A percentile compares a stretch with the other conserved stretches of the same genome.
Evolutionary conservation across 257 asterid species (phyloP).

Genomic region (Salvia rosmarinus): DNA sequence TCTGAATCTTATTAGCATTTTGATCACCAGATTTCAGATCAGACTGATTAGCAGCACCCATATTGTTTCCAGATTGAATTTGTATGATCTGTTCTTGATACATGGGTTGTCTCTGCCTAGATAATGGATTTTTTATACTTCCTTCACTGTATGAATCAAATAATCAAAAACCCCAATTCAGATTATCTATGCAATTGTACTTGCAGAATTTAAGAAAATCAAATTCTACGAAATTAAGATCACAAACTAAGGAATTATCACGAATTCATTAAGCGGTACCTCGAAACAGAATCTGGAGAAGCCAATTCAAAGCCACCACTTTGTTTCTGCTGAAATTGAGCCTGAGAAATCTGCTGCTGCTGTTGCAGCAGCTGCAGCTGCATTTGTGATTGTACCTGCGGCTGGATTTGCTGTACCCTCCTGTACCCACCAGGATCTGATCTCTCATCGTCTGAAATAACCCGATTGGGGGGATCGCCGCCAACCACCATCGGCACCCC

Average conservation of each 20-base stretch:
- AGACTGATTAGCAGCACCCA: constrained; percentile 46
- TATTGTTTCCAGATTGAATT: constrained; percentile 54
- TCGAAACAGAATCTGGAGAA: constrained; percentile 90
- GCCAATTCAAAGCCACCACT: constrained; percentile 56
- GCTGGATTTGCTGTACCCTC: constrained; percentile 51
- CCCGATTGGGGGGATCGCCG: constrained; percentile 60
- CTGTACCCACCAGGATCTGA: constrained; percentile 70
- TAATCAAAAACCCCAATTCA: constrained; percentile 30
- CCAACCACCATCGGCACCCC: constrained; percentile 61
- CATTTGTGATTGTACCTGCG: constrained; percentile 50
- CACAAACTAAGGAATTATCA: background rate
- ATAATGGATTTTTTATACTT: constrained; percentile 63
- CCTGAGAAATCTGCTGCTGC: constrained; percentile 52
- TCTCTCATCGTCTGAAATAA: constrained; percentile 76
- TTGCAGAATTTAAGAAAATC: background rate
- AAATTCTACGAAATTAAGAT: background rate
- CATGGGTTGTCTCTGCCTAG: constrained; percentile 67
- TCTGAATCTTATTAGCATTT: constrained; percentile 51
- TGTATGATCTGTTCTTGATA: constrained; percentile 66
- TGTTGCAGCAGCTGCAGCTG: constrained; percentile 41
- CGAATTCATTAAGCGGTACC: constrained; percentile 43
- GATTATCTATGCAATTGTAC: constrained; percentile 17
- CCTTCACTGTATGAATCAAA: constrained; percentile 64
- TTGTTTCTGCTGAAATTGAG: constrained; percentile 65
- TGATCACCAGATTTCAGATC: constrained; percentile 56